Base-by-base conservation (phyloP, 2,329 filamentous ascomycete genomes). In the Cytospora leucostoma region DNA sequence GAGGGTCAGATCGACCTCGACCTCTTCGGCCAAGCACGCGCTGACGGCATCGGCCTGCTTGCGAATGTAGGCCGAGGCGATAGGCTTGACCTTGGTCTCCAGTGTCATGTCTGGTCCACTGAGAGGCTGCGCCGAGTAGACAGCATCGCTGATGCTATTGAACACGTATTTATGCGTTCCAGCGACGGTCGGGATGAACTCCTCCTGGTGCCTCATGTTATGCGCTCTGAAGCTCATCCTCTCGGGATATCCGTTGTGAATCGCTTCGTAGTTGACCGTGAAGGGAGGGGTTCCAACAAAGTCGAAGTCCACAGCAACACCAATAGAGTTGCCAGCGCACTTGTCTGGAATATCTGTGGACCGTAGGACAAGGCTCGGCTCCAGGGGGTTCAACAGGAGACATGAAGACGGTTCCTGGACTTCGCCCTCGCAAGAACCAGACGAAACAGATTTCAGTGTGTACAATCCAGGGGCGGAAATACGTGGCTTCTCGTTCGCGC, bases 321-420 rank as follows among this genome's bases (percentile, higher is more conserved):
- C 95, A 66, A 99, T 91, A 0, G 95, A 92, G 71, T 93, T 97
- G 55, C 93, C 93, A 40, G 93, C 94, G 74, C 95, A 99, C 73
- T 96, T 96, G 75, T 99, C 95, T 59, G 92, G 90, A 51, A 99
- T 93, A 66, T 93, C 89, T 69, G 96, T 90, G 7, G 87, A 83
- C 37, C 84, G 84, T 56, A 99, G 80, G 5, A 85, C 81, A 63
- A 99, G 75, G 61, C 89, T 86, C 11, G 95, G 95, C 76, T 97
- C 89, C 0, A 95, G 88, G 6, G 95, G 95, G 68, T 98, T 99
- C 68, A 96, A 83, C 60, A 99, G 80, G 64, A 97, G 82, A 74
- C 94, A 98, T n/a, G 93, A 95, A 2, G 94, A 91, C 34, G 95
- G 95, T 74, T 99, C 95, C 67, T 94, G 84, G 5, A 99, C 88